Evolutionary conservation across 2,329 filamentous ascomycete genomes (phyloP), one percentile per base, ranked within the genome.

Genomic region (Microcera coccophila): DNA sequence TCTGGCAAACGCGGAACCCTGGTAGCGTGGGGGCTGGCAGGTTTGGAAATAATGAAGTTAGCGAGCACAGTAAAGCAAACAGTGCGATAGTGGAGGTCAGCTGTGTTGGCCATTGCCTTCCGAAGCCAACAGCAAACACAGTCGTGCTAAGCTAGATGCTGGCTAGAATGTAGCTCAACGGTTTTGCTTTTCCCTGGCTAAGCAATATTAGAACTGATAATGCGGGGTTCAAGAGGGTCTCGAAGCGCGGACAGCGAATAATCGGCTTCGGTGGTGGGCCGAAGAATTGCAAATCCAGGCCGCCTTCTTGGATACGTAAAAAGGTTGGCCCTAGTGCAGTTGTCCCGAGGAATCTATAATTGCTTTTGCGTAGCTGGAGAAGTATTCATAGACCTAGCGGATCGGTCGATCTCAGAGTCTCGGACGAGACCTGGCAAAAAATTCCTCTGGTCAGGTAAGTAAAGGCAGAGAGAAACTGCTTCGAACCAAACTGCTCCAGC

Each of bases 271-370:
- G 36, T 22, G 35, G 34, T 26, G 34, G 24, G 28, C 39, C 42
- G 42, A 39, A n/a, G n/a, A n/a, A 47, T 45, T 42, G 32, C 36
- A 36, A 28, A 46, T n/a, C 36, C 42, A 32, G 37, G 33, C 33
- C 16, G 33, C 18, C 8, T 35, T 35, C 16, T 20, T 35, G 5
- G 20, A 33, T 9, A 14, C 24, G 29, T 17, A 17, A 21, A 48
- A 44, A 41, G 47, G 39, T 43, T 41, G 46, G n/a, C n/a, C 38
- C 38, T 60, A 58, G 55, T 54, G 49, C 49, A 58, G 58, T 62
- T 62, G 50, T 37, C 58, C 31, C 56, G 59, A 38, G 55, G 45
- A 48, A 61, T 59, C 52, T 57, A 61, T 56, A 58, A 58, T 61
- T 61, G 55, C 59, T 61, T 62, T 45, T 61, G 47, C 36, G 34